Percentiles rank a stretch among this genome's conserved stretches.
Evolutionary conservation across 192 early-diverging fungal species (phyloP).

Genomic region (Gaertneriomyces semiglobifer): DNA sequence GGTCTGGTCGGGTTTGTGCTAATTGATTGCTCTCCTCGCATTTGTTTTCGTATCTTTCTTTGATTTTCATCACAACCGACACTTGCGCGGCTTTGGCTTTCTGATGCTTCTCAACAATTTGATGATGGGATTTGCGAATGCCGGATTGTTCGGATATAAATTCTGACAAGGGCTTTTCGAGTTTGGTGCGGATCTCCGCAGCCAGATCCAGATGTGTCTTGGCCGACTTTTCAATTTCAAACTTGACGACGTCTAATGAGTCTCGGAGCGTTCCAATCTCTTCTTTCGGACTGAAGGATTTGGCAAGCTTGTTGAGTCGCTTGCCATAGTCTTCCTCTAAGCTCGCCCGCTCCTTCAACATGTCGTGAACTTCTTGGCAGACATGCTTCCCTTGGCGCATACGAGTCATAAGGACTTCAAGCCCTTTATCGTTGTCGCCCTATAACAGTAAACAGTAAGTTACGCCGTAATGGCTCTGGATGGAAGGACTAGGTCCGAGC

Average conservation of each 20-base stretch:
- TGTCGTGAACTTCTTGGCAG: conserved; percentile 39
- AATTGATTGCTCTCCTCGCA: conserved; percentile 38
- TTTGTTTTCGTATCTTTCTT: conserved; percentile 48
- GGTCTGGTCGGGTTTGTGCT: conserved; percentile 16
- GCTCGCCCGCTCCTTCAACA: conserved; percentile 47
- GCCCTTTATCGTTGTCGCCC: conserved; percentile 50
- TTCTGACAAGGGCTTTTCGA: conserved; percentile 45
- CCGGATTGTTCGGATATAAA: conserved; percentile 39
- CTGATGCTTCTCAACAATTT: conserved; percentile 42
- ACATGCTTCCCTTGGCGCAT: conserved; percentile 52
- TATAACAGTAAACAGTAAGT: conserved; percentile 7
- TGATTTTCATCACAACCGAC: conserved; percentile 37
- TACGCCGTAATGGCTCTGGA: background rate
- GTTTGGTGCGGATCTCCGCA: conserved; percentile 43
- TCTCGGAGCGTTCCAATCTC: conserved; percentile 53
- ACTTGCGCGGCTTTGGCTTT: conserved; percentile 43
- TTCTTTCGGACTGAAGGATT: conserved; percentile 47
- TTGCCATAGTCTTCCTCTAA: conserved; percentile 62
- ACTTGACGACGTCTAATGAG: conserved; percentile 44
- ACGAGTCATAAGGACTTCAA: conserved; percentile 44
- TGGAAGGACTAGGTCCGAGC: background rate
- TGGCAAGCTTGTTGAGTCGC: conserved; percentile 47
- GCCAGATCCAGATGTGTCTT: conserved; percentile 48
- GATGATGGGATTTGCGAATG: conserved; percentile 50
- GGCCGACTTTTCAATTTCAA: conserved; percentile 46